Conservation (phyloP, 306 rosid genomes). For the Boehmeria nivea region DNA sequence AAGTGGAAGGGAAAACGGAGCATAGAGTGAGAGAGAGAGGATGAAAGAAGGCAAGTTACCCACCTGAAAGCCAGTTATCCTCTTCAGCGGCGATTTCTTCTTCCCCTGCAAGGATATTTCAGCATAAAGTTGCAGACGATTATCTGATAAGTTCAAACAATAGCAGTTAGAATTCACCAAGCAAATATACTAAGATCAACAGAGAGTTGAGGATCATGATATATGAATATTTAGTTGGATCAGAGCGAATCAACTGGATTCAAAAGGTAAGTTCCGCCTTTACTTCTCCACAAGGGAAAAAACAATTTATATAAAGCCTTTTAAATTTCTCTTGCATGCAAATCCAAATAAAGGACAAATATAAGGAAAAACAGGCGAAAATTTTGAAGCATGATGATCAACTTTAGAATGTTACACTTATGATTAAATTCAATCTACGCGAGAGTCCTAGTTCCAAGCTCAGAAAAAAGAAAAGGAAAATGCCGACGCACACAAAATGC, state of each 20-base stretch:
- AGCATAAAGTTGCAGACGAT: slow-evolving; percentile 14
- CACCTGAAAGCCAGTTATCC: slow-evolving; percentile 33
- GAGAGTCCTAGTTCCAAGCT: no score
- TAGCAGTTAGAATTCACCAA: background rate
- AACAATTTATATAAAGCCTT: background rate
- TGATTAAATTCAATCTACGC: no score
- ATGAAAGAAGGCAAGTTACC: background rate
- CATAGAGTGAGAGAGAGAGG: background rate
- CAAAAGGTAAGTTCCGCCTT: no score
- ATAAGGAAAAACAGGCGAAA: background rate
- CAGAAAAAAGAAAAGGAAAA: no score
- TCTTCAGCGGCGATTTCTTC: slow-evolving; percentile 17
- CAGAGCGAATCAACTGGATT: no score
- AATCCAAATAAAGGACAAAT: background rate
- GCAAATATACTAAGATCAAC: background rate
- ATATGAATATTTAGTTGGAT: no score
- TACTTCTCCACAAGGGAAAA: no score
- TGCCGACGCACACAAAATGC: no score
- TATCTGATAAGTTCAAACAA: slow-evolving; percentile 12
- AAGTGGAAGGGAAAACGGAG: background rate
- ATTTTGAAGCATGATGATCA: no score
- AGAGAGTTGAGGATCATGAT: no score
- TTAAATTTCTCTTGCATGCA: background rate
- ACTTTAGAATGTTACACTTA: no score
- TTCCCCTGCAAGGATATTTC: slow-evolving; percentile 17